Evolutionary conservation across 345 rosid genomes (phyloP), one percentile per base, ranked within the genome.

Genomic region (Salix udensis): DNA sequence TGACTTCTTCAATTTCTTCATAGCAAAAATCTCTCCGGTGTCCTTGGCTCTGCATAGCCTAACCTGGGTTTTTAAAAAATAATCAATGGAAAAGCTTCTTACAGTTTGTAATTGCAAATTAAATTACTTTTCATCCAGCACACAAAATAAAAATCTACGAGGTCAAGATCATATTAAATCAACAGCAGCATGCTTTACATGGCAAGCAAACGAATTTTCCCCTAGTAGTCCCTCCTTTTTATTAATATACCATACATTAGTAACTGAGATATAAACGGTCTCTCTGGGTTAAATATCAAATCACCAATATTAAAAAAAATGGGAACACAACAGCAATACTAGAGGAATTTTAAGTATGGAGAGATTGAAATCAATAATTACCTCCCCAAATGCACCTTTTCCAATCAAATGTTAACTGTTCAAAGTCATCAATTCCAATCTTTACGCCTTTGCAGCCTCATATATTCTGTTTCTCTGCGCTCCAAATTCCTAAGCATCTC

Each of bases 361-460:
- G 64, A 58, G 24, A 11, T 10, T 24, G 64, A n/a, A 58, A 58
- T 58, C 14, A 24, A 58, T 24, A 24, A 58, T 28, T 88, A 95
- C 99, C 97, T 96, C 99, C 53, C 91, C 99, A 79, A 93, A 96
- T 79, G 98, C 99, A 68, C 99, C 99, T 91, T 87, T 96, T 52
- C 98, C 99, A 75, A 93, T 91, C 42, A 93, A 93, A 87, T 39
- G 93, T 91, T 75, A 96, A 82, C 36, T 89, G 92, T 80, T 96
- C 98, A 68, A 96, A 96, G 77, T 96, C 99, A 75, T 96, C 99
- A 16, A 93, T 89, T 70, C 98, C 98, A 79, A 93, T 82, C n/a
- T 84, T 96, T 96, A 80, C 97, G 97, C 77, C 98, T 87, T 87
- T 95, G 98, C 85, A 91, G 55, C 78, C 98, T 85, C 98, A 95